Evolutionary conservation across 2,329 filamentous ascomycete species (phyloP).

Genomic region (Bipolaris sorokiniana): DNA sequence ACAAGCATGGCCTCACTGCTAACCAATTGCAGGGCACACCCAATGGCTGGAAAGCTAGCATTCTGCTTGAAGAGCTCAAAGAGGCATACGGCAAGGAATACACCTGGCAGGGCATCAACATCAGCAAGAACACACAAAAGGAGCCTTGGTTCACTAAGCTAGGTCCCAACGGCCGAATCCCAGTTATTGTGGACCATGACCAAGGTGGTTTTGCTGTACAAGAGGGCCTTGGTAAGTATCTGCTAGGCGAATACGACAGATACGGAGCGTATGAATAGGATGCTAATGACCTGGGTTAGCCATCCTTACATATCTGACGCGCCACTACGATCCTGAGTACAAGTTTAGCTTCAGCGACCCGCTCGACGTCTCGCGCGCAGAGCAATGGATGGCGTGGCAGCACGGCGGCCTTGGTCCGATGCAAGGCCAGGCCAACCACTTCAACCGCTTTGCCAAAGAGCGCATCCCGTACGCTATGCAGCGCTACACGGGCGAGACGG

Average conservation of each 20-base stretch:
- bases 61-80: constrained; percentile 70
- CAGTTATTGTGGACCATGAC: constrained; percentile 71
- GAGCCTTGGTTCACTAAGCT: constrained; percentile 69
- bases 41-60: constrained; percentile 62
- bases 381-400: constrained; percentile 70
- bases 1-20: background rate
- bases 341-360: constrained; percentile 56
- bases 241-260: background rate
- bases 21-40: constrained; percentile 45
- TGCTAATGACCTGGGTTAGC: constrained; percentile 28
- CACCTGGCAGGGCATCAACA: constrained; percentile 65
- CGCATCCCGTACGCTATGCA: constrained; percentile 54
- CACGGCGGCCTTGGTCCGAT: constrained; percentile 53
- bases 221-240: constrained; percentile 48
- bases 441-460: constrained; percentile 53
- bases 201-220: constrained; percentile 61
- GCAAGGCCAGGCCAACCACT: constrained; percentile 53
- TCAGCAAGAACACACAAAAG: constrained; percentile 67
- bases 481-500: constrained; percentile 56
- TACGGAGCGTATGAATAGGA: background rate
- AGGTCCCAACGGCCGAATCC: constrained; percentile 70
- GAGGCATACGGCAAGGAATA: constrained; percentile 67
- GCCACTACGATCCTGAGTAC: constrained; percentile 56
- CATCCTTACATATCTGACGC: constrained; percentile 54
- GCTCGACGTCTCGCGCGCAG: constrained; percentile 55